phyloP scores from a whole-genome alignment of 2,329 filamentous ascomycete species.

The Fusarium nygamai region DNA sequence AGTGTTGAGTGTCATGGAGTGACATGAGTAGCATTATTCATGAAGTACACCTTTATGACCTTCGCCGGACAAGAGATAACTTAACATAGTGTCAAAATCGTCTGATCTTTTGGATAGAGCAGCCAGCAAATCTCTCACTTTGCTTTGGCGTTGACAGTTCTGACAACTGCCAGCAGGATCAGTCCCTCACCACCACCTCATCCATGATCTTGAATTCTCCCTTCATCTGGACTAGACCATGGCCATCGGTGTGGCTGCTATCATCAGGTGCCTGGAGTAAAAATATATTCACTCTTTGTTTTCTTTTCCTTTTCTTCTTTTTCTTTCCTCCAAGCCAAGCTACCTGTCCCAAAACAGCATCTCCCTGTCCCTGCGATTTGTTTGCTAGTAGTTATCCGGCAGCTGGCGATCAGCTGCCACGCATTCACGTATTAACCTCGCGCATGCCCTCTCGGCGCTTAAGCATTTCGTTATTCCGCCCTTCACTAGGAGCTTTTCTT shows the following conservation, averaged over 20 bases:
- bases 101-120: background rate
- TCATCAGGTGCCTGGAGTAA: background rate
- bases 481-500: background rate
- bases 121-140: constrained; percentile 8
- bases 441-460: background rate
- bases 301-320: too few species aligned
- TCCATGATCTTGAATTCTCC: background rate
- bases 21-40: background rate
- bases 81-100: background rate
- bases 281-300: background rate
- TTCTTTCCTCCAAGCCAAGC: background rate
- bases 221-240: background rate
- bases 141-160: background rate
- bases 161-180: background rate
- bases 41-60: background rate
- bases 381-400: constrained; percentile 11
- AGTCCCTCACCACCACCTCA: background rate
- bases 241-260: background rate
- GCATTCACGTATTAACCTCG: constrained; percentile 14
- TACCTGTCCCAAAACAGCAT: background rate
- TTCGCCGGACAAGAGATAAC: background rate
- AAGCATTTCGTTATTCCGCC: constrained; percentile 5
- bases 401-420: constrained; percentile 28
- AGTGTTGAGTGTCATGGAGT: background rate
- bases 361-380: background rate